Base-by-base conservation (phyloP, 139 green algal genomes). In the Picochlorum sp. region DNA sequence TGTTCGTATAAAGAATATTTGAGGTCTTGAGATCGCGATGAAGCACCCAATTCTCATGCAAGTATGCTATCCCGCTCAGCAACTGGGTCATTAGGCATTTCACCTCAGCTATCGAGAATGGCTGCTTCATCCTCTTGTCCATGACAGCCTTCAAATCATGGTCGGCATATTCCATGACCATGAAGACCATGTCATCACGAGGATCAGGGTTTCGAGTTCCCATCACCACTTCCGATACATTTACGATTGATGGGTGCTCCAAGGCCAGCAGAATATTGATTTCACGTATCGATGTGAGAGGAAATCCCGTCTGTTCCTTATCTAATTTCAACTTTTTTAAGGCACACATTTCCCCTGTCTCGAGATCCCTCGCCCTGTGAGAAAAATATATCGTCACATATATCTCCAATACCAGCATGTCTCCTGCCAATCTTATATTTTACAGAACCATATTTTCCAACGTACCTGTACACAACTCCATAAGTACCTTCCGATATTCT, bases 91-190 rank as follows among this genome's bases (percentile, higher is more conserved):
- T 59, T 18, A 66, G 44, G 26, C 59, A 66, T 40, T 66, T 64
- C n/a, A 81, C 80, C 57, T 93, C 81, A 8, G 79, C 60, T 26
- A 74, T 61, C 14, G 62, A 68, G 60, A 91, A 92, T 8, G 72
- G 72, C 56, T 75, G 56, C 28, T 63, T 67, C 83, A 89, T 86
- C n/a, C 51, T 45, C 13, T 71, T 50, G 33, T 85, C 70, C 74
- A 90, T 80, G 24, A 90, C 65, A 35, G 51, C 25, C 61, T 91
- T 93, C 13, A 99, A 77, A 67, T 99, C 93, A 68, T 96, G 89
- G 67, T 97, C 88, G 65, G 92, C 83, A 68, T 88, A 96, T 72
- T 99, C 93, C 89, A 99, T 97, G 0, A 97, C 89, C 85, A 98
- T 93, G 85, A 86, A 98, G 29, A 98, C 76, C n/a, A 72, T 56